Percentiles rank a stretch among this genome's conserved stretches.
Evolutionary conservation across 2,329 filamentous ascomycete species (phyloP).

Genomic region (Penicillium sp.): DNA sequence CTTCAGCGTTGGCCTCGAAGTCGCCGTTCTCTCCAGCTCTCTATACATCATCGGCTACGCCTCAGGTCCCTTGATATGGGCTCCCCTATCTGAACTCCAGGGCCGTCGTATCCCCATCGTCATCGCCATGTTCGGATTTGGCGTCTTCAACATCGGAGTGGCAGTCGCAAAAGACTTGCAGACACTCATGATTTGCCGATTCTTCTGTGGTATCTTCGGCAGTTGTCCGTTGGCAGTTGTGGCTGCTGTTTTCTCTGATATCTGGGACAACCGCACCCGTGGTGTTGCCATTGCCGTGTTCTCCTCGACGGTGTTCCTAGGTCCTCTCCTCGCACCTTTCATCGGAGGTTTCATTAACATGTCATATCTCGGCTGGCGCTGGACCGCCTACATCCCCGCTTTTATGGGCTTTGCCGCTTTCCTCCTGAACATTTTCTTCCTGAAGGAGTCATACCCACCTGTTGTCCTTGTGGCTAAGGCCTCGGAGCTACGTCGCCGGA

Average conservation of each 20-base stretch:
- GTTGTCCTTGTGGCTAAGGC: constrained; percentile 57
- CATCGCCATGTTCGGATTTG: constrained; percentile 43
- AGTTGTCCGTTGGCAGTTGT: constrained; percentile 46
- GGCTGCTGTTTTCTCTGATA: constrained; percentile 48
- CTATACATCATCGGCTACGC: constrained; percentile 53
- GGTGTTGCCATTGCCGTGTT: constrained; percentile 48
- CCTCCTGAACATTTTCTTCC: constrained; percentile 52
- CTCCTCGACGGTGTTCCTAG: constrained; percentile 53
- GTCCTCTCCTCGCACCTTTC: constrained; percentile 55
- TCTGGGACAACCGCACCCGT: constrained; percentile 47
- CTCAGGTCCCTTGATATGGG: constrained; percentile 60
- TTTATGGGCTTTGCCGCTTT: constrained; percentile 58
- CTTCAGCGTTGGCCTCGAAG: constrained; percentile 45
- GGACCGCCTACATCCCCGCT: constrained; percentile 55
- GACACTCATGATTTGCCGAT: constrained; percentile 41
- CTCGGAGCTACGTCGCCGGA: constrained; percentile 51
- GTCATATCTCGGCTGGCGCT: constrained; percentile 55
- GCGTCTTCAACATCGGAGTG: constrained; percentile 47
- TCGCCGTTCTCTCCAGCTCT: constrained; percentile 46
- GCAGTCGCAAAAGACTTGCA: constrained; percentile 42
- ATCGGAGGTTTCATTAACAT: constrained; percentile 54
- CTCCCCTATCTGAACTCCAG: constrained; percentile 60
- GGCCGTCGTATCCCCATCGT: constrained; percentile 55
- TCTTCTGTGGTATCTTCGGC: constrained; percentile 48
- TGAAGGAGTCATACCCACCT: constrained; percentile 60